Evolutionary conservation across 2,329 filamentous ascomycete species (phyloP), one percentile per base, ranked within the genome.

Genomic region (Colletotrichum salicis): DNA sequence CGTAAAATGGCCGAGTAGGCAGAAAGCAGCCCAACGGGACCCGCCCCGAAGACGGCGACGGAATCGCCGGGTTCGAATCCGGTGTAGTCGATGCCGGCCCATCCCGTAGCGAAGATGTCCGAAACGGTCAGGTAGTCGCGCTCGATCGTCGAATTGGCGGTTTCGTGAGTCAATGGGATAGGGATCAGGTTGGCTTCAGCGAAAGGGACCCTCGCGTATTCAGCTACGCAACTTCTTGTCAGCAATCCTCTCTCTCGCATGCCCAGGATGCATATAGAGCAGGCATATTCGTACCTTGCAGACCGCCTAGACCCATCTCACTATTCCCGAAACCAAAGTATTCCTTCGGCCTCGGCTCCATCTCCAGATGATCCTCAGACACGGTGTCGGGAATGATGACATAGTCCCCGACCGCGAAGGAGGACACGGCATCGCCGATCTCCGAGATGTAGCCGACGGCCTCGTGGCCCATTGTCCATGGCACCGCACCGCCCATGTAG

Each of bases 131-230:
- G 87, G 74, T 90, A 91, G 75, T 91, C 89, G 0, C 85, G 83
- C 76, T 92, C 90, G 57, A 90, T 82, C 72, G 90, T 88, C 19
- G 81, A 89, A 0, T 89, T 90, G 22, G 63, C 19, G 12, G 63
- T 59, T 37, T 52, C 12, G 4, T 35, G 15, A n/a, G 54, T 65
- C 19, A 58, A 12, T 1, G 90, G 90, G 1, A 93, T 80, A 62
- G 86, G 86, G 35, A 92, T 79, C 5, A 87, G 87, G 72, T 92
- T 92, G 80, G 91, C 91, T 76, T 92, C 90, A 0, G 90, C 90
- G 70, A 88, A 92, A 0, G 90, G 90, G 2, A 92, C 87, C 3
- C 89, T 84, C 24, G 92, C 81, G 71, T 89, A 92, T 77, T 92
- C 74, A 51, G 77, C 76, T 75, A 35, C 2, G 33, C n/a, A 29